A percentile compares a stretch with the other conserved stretches of the same genome.
phyloP scores from a whole-genome alignment of 2,329 filamentous ascomycete species.

The Aspergillus versicolor region DNA sequence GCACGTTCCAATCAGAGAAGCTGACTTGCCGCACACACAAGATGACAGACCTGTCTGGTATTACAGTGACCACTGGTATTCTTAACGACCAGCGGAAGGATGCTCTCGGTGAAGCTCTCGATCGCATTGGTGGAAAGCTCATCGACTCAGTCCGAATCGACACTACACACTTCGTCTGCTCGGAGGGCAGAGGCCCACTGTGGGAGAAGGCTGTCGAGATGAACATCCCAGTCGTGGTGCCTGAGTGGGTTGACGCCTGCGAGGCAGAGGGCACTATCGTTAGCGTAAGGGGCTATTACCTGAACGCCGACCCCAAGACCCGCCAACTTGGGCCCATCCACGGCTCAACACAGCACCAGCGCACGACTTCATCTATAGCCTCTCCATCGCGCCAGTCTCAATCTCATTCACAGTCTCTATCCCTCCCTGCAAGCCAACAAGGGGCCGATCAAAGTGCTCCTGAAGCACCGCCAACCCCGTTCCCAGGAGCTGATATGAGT shows the following conservation, averaged over 20 bases:
- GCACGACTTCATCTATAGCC: slow-evolving; percentile 32
- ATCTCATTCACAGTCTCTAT: slow-evolving; percentile 24
- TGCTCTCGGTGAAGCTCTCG: slow-evolving; percentile 70
- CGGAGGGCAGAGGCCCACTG: slow-evolving; percentile 79
- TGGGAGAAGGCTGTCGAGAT: slow-evolving; percentile 98
- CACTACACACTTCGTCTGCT: slow-evolving; percentile 97
- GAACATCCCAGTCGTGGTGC: slow-evolving; percentile 95
- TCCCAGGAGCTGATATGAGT: slow-evolving; percentile 32
- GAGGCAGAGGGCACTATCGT: slow-evolving; percentile 90
- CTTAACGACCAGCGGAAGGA: slow-evolving; percentile 73
- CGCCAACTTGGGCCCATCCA: slow-evolving; percentile 49
- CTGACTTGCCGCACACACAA: slow-evolving; percentile 89
- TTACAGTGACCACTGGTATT: slow-evolving; percentile 89
- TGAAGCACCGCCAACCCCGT: slow-evolving; percentile 34
- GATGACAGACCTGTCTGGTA: slow-evolving; percentile 95
- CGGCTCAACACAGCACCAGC: slow-evolving; percentile 33
- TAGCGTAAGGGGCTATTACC: slow-evolving; percentile 91
- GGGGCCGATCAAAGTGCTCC: slow-evolving; percentile 23
- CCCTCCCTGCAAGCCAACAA: slow-evolving; percentile 20
- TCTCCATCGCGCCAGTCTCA: slow-evolving; percentile 21
- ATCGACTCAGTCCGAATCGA: slow-evolving; percentile 90
- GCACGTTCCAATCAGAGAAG: slow-evolving; percentile 80
- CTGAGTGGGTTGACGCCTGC: slow-evolving; percentile 97
- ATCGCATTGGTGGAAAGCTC: slow-evolving; percentile 88
- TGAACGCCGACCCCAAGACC: slow-evolving; percentile 75